A percentile compares a stretch with the other conserved stretches of the same genome.
These are phyloP conservation scores for Rhododendron mucronatum DNA, from an alignment of 148 eudicot species.

Conservation along the genomic window DNA sequence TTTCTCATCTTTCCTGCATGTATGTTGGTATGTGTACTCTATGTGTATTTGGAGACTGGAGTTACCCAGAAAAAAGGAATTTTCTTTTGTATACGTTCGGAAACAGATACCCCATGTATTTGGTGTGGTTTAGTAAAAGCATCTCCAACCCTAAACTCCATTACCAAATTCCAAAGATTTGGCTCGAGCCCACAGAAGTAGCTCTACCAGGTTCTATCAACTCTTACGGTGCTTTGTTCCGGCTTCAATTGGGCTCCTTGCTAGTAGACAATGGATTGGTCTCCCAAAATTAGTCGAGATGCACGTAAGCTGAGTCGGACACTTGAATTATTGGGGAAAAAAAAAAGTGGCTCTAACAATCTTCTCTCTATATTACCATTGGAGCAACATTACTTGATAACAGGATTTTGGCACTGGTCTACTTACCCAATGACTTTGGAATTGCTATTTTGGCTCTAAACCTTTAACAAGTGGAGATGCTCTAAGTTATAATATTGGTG, in stretches of 20 bases:
- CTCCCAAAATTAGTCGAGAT: background rate
- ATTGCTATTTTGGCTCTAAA: background rate
- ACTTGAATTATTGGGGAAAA: background rate
- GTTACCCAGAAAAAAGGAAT: too few species aligned
- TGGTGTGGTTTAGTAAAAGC: background rate
- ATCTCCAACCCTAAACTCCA: background rate
- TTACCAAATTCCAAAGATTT: background rate
- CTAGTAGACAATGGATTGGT: background rate
- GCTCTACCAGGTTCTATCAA: background rate
- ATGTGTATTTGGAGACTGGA: too few species aligned
- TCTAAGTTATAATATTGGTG: background rate
- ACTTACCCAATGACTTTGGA: background rate
- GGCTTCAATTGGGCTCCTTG: background rate
- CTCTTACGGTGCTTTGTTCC: background rate
- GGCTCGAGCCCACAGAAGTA: background rate
- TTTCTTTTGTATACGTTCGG: too few species aligned
- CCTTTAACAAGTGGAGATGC: background rate
- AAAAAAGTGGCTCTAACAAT: background rate
- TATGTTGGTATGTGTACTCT: too few species aligned
- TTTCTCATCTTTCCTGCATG: too few species aligned
- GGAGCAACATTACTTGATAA: background rate
- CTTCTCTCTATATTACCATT: background rate
- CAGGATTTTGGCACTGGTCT: background rate
- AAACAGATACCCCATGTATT: background rate
- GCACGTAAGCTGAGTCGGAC: too few species aligned